Conservation (phyloP, 1,139 yeast species). For the Geotrichum restrictum region DNA sequence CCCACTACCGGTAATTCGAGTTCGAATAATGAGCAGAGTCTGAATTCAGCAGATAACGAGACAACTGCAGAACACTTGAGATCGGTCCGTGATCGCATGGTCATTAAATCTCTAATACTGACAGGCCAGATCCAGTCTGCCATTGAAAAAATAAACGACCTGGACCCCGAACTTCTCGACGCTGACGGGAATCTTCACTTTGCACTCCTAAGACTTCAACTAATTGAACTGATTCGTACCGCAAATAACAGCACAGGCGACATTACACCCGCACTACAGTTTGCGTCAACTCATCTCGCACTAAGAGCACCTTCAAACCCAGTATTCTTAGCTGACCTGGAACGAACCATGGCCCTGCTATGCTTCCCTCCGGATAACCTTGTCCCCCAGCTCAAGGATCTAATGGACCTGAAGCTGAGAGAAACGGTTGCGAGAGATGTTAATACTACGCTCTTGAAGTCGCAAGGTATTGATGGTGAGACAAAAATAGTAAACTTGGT, state of each 20-base stretch:
- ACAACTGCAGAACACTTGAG: background rate
- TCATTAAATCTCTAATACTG: slow-evolving; percentile 37
- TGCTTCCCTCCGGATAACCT: slow-evolving; percentile 39
- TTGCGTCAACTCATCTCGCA: slow-evolving; percentile 41
- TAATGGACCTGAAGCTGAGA: slow-evolving; percentile 38
- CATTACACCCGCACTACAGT: slow-evolving; percentile 38
- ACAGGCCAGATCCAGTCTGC: slow-evolving; percentile 39
- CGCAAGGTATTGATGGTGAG: slow-evolving; percentile 37
- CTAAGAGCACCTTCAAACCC: slow-evolving; percentile 38
- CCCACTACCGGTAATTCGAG: background rate
- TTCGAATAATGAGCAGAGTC: too few species aligned
- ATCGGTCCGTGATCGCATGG: slow-evolving; percentile 34
- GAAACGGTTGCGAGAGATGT: slow-evolving; percentile 40
- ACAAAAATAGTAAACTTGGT: slow-evolving; percentile 37
- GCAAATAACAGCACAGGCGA: slow-evolving; percentile 20
- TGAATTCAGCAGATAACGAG: background rate
- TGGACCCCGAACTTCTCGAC: slow-evolving; percentile 41
- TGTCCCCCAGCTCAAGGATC: slow-evolving; percentile 35
- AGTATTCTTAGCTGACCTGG: slow-evolving; percentile 37
- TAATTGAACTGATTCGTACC: slow-evolving; percentile 40
- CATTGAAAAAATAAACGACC: slow-evolving; percentile 40
- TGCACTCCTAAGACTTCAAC: slow-evolving; percentile 38
- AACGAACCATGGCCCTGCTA: slow-evolving; percentile 42
- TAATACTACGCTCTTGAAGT: slow-evolving; percentile 37
- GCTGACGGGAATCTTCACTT: slow-evolving; percentile 38